Base-by-base conservation (phyloP, 1,139 yeast genomes). In the Blastobotrys proliferans region DNA sequence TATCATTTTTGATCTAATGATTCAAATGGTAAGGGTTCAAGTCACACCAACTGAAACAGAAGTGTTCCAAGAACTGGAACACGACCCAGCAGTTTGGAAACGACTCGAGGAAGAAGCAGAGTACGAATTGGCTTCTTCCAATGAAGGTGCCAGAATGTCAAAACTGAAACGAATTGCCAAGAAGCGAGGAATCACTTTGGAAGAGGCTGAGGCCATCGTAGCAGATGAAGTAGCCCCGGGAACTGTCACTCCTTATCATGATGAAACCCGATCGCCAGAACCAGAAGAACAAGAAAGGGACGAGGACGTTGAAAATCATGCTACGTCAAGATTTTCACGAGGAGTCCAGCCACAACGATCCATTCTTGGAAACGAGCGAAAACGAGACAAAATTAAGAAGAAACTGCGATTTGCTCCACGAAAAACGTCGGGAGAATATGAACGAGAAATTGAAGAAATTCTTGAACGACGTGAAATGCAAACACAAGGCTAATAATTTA, bases 11-110 rank as follows among this genome's bases (percentile, higher is more conserved):
- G 97, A 92, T 58, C 63, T 85, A 22, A 60, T 82, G 5, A 60
- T 78, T 43, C 80, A 83, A 51, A 73, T 82, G 1, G 57, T 79
- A 37, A 74, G 79, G 48, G 70, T 72, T 25, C 70, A 77, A 60
- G 53, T 85, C 22, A 62, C 67, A 49, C 90, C 95, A 0, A 76
- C 74, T 2, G 96, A 90, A 56, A 80, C 87, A 11, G 95, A 86
- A 46, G 66, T 79, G 10, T 92, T 87, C 68, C 84, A 83, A 54
- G 72, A 78, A 24, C 72, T 84, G 46, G 98, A 92, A 61, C 78
- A 78, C 56, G 85, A 81, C 56, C 65, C 76, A 19, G 78, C 72
- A 6, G 69, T 88, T 58, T 74, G 94, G 55, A 74, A 77, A 51
- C 70, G 76, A 31, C 73, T 94, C 53, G 97, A 92, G 61, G 66